A percentile compares a stretch with the other conserved stretches of the same genome.
Conservation (phyloP, 75 land plant genomes). For the Picea glauca region DNA sequence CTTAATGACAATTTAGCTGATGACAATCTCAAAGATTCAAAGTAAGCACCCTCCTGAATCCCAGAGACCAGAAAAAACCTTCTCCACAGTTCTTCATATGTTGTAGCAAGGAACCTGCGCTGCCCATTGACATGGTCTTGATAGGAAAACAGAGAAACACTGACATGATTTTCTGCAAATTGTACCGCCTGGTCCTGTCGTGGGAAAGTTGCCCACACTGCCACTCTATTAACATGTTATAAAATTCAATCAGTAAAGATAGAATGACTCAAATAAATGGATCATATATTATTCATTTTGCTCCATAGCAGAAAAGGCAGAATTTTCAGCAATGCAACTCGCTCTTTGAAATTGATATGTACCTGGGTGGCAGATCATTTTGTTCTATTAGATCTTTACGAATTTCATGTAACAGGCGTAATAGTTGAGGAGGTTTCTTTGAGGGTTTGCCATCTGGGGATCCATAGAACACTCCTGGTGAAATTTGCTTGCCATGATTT, state of each 20-base stretch:
- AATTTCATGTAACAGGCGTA: constrained; percentile 74
- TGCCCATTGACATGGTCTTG: constrained; percentile 90
- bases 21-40: too few relatives aligned
- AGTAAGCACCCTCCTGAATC: not conserved
- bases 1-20: too few relatives aligned
- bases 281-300: not conserved
- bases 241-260: not conserved
- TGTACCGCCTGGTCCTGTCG: constrained; percentile 89
- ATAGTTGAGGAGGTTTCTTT: constrained; percentile 54
- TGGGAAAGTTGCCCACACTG: constrained; percentile 91
- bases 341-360: not conserved
- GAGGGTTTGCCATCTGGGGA: constrained; percentile 81
- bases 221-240: constrained; percentile 24
- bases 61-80: constrained; percentile 1
- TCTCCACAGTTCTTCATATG: constrained; percentile 79
- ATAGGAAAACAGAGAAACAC: constrained; percentile 65
- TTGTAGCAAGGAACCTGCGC: constrained; percentile 84
- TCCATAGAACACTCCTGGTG: constrained; percentile 93
- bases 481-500: constrained; percentile 40
- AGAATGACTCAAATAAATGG: not conserved
- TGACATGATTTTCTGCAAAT: constrained; percentile 47
- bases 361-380: constrained; percentile 43
- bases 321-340: too few relatives aligned
- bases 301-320: not conserved
- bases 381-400: constrained; percentile 61